Base-by-base conservation (phyloP, 2,329 filamentous ascomycete species). In the Botrytis elliptica region DNA sequence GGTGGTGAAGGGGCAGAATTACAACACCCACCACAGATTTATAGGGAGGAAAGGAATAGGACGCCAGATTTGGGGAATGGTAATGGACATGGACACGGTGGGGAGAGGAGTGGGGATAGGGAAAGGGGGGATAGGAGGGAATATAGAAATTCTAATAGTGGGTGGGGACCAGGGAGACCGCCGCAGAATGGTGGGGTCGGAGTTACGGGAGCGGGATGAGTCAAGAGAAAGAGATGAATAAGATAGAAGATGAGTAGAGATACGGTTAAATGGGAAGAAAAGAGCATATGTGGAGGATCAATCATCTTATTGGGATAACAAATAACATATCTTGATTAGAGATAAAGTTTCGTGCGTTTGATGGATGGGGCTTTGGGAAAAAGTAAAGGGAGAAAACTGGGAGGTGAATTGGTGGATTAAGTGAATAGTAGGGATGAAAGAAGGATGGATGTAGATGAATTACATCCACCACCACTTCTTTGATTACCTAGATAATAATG, bases 171-270 rank as follows among this genome's bases (percentile, higher is more conserved):
- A 29, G 66, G 66, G 49, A 77, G 80, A 70, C 77, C 79, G 33
- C 77, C 79, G 29, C 80, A 78, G 68, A 81, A 81, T 73, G 80
- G 80, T 16, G 79, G 79, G 5, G 77, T 82, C 33, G 80, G 80
- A 4, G 79, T 82, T 12, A 79, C 79, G 67, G 80, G 80, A 71
- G 77, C 79, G 36, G 75, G 76, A 67, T 81, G 68, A 80, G 52
- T 1, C 62, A 55, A 20, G 25, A 16, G 22, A 18, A 12, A 10
- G 25, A 40, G 16, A 68, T 16, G 38, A n/a, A 57, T 3, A 36
- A 36, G 42, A 65, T 29, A 36, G 33, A 42, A 25, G n/a, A 49
- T 33, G 42, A 65, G 9, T 3, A 33, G 63, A n/a, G 9, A 25
- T 14, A n/a, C 20, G 29, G 46, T 33, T 57, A 57, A 29, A 57